These are phyloP conservation scores for Ophiostoma fasciatum DNA, from an alignment of 2,329 filamentous ascomycete genomes.

Conservation along the genomic window DNA sequence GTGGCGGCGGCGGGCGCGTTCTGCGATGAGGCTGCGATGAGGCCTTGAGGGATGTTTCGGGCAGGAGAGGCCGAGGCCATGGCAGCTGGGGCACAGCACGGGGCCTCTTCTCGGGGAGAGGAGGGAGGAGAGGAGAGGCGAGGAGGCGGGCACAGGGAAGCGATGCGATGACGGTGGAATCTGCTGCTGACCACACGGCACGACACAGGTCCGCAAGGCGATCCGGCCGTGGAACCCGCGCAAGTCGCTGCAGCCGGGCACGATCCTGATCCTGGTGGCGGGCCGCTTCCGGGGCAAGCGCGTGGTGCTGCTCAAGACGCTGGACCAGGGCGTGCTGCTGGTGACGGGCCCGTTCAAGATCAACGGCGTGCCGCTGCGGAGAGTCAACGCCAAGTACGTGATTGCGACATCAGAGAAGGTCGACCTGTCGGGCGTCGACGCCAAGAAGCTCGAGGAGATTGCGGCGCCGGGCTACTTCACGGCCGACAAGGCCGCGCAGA, in stretches of 20 bases:
- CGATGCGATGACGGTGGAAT: too few relatives aligned
- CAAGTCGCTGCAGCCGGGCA: constrained; percentile 80
- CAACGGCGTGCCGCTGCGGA: constrained; percentile 95
- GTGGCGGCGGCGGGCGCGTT: too few relatives aligned
- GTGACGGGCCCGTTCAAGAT: constrained; percentile 99
- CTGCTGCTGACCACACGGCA: too few relatives aligned
- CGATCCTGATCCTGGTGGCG: constrained; percentile 96
- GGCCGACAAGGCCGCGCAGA: constrained; percentile 87
- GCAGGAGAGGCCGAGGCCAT: too few relatives aligned
- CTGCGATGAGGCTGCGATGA: too few relatives aligned
- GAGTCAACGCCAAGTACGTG: constrained; percentile 86
- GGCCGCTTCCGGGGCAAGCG: constrained; percentile 99
- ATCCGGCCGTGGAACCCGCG: constrained; percentile 77
- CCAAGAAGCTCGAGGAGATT: constrained; percentile 75
- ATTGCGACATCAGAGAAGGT: constrained; percentile 81
- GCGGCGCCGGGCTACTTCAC: constrained; percentile 82
- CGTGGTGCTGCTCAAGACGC: constrained; percentile 95
- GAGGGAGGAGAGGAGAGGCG: too few relatives aligned
- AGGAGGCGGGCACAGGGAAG: too few relatives aligned
- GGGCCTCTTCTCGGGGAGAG: too few relatives aligned
- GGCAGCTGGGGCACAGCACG: too few relatives aligned
- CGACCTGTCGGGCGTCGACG: constrained; percentile 71
- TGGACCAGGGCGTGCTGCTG: constrained; percentile 94
- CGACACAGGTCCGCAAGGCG: constrained; percentile 92
- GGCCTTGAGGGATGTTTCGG: too few relatives aligned